A percentile compares a stretch with the other conserved stretches of the same genome.
Evolutionary conservation across 2,329 filamentous ascomycete genomes (phyloP).

Genomic region (Sclerotinia spermophila): DNA sequence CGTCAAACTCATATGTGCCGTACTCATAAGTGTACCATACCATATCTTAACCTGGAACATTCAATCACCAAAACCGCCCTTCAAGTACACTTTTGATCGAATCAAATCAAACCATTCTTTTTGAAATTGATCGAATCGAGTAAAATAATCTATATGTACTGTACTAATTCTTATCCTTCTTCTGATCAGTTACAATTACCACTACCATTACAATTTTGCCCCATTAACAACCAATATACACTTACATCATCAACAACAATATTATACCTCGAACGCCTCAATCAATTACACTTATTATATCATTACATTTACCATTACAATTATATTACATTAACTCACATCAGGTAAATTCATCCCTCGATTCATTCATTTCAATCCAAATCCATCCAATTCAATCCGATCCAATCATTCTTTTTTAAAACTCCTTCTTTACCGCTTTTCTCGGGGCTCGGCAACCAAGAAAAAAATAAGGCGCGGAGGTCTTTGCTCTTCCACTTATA

Average conservation of each 20-base stretch:
- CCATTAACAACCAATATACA: background rate
- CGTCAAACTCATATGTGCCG: background rate
- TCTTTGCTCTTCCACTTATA: constrained; percentile 13
- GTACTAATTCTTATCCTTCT: background rate
- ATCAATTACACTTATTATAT: background rate
- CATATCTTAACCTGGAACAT: constrained; percentile 6
- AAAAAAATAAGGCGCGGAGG: constrained; percentile 4
- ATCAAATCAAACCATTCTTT: background rate
- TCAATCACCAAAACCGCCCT: background rate
- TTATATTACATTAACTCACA: background rate
- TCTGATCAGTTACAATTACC: background rate
- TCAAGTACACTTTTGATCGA: background rate
- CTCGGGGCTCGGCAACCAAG: constrained; percentile 8
- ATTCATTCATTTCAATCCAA: constrained; percentile 18
- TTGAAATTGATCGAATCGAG: background rate
- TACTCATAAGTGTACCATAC: background rate
- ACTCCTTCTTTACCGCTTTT: constrained; percentile 5
- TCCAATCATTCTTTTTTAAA: background rate
- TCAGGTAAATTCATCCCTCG: constrained; percentile 12
- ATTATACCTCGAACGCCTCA: background rate
- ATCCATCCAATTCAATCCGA: background rate
- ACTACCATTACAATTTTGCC: background rate
- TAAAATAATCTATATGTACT: background rate
- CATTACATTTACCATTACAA: background rate
- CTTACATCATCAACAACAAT: background rate